Evolutionary conservation across 2,329 filamentous ascomycete species (phyloP).

Genomic region (Cucurbitaria berberidis): DNA sequence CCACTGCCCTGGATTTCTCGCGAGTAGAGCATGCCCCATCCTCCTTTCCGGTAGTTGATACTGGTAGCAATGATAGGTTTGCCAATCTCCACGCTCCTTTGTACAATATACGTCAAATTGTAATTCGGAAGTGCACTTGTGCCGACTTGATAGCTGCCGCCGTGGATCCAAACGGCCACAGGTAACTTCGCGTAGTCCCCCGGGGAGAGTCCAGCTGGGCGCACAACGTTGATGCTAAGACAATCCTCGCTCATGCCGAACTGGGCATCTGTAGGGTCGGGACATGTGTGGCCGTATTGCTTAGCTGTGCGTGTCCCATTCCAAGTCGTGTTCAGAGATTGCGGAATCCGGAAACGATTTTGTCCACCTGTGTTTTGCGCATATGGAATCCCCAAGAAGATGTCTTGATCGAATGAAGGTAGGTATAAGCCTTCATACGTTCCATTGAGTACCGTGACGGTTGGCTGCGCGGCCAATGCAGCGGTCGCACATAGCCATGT

Average conservation of each 20-base stretch:
- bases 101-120: constrained; percentile 66
- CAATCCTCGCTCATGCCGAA: constrained; percentile 62
- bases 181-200: constrained; percentile 55
- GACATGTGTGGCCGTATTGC: constrained; percentile 51
- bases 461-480: constrained; percentile 25
- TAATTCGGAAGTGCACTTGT: constrained; percentile 58
- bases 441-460: constrained; percentile 41
- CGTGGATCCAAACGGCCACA: constrained; percentile 67
- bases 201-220: constrained; percentile 55
- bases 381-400: constrained; percentile 61
- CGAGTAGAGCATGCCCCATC: constrained; percentile 72
- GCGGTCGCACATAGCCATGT: constrained; percentile 18
- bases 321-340: constrained; percentile 56
- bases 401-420: constrained; percentile 51
- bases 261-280: constrained; percentile 40
- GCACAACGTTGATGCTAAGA: constrained; percentile 66
- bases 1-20: constrained; percentile 56
- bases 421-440: constrained; percentile 44
- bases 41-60: constrained; percentile 62
- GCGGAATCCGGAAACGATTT: constrained; percentile 61
- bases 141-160: constrained; percentile 54
- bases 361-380: constrained; percentile 61
- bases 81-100: constrained; percentile 49
- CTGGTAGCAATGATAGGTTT: constrained; percentile 45
- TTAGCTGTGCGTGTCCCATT: constrained; percentile 49